Evolutionary conservation across 192 early-diverging fungal genomes (phyloP).

Genomic region (Helicostylum pulchrum): DNA sequence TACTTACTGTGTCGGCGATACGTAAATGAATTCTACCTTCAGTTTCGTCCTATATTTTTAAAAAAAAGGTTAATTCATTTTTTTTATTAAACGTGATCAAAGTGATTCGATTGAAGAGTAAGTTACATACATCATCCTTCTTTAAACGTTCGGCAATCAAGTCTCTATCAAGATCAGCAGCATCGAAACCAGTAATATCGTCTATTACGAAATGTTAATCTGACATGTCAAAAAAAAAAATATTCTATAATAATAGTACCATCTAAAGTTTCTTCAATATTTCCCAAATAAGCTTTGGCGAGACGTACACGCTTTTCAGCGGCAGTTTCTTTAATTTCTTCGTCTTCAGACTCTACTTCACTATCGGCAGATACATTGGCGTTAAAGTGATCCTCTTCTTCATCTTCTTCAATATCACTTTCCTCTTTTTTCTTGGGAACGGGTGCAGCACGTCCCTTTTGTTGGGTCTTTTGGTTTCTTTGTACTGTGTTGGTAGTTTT

Average conservation of each 20-base stretch:
- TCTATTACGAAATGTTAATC: conserved; percentile 19
- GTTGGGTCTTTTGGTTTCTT: neutral
- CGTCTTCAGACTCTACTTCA: conserved; percentile 62
- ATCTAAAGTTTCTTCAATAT: conserved; percentile 64
- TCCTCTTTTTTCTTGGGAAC: neutral
- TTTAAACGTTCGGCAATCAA: conserved; percentile 85
- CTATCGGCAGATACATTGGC: conserved; percentile 52
- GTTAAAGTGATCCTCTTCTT: conserved; percentile 52
- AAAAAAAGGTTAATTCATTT: neutral
- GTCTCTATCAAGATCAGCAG: conserved; percentile 88
- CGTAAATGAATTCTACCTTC: conserved; percentile 50
- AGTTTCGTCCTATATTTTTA: conserved; percentile 43
- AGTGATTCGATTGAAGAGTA: neutral
- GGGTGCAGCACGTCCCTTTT: too few species aligned
- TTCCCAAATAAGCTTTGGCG: conserved; percentile 88
- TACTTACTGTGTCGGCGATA: conserved; percentile 52
- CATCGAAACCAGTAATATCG: conserved; percentile 79
- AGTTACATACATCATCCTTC: conserved; percentile 64
- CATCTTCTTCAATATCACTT: conserved; percentile 38
- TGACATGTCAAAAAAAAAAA: neutral
- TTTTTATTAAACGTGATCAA: too few species aligned
- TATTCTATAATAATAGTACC: conserved; percentile 4
- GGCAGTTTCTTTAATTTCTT: conserved; percentile 74
- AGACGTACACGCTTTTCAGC: conserved; percentile 91
- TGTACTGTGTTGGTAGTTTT: conserved; percentile 6